Evolutionary conservation across 805 yeast species (phyloP).

Genomic region (Yamadazyma ubonensis): DNA sequence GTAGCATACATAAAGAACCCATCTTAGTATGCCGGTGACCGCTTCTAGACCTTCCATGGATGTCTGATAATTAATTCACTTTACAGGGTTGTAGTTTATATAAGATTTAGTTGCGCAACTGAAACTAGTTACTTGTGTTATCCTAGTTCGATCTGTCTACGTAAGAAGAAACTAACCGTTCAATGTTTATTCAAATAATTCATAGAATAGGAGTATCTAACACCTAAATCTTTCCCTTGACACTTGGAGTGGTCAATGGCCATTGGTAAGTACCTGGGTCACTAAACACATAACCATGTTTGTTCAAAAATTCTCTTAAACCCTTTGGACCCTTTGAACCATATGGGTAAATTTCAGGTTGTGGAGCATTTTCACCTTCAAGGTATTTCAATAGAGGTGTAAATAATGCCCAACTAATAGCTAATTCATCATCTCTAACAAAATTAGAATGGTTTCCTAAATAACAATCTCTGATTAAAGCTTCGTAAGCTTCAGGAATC

Average conservation of each 20-base stretch:
- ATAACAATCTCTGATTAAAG: constrained; percentile 85
- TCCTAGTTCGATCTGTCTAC: no score
- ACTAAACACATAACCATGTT: constrained; percentile 72
- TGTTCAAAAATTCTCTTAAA: constrained; percentile 57
- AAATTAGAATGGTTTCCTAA: constrained; percentile 95
- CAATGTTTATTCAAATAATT: no score
- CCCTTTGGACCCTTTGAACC: constrained; percentile 87
- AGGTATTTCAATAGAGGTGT: constrained; percentile 84
- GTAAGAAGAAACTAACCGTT: no score
- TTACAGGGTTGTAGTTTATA: no score
- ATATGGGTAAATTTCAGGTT: constrained; percentile 72
- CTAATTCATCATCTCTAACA: constrained; percentile 97
- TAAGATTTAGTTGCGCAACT: no score
- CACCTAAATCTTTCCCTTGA: constrained; percentile 29
- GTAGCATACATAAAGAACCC: constrained; percentile 85
- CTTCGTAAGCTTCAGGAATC: constrained; percentile 98
- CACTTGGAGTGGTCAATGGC: constrained; percentile 71
- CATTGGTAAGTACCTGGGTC: constrained; percentile 73
- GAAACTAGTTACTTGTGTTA: no score
- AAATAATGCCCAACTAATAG: constrained; percentile 87
- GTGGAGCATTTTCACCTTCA: constrained; percentile 69
- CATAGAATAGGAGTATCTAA: no score
- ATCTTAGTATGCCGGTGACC: constrained; percentile 83
- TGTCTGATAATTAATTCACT: constrained; percentile 72
- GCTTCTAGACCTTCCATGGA: constrained; percentile 86